Conservation (phyloP, 306 rosid species). For the Cyclanthera cordifolia region DNA sequence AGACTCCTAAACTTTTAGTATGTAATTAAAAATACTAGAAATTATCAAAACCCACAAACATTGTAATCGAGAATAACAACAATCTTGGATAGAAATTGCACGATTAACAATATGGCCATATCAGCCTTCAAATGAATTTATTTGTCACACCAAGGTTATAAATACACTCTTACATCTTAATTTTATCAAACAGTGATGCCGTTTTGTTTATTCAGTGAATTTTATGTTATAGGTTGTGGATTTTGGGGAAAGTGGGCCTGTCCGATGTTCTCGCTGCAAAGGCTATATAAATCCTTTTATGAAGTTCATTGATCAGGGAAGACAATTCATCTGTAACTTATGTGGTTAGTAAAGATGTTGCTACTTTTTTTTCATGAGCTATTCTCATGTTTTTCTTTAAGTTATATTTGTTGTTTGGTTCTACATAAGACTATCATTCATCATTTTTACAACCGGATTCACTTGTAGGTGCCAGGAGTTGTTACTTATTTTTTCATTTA, state of each 20-base stretch:
- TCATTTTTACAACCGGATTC: background rate
- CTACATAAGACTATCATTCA: background rate
- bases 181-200: background rate
- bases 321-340: constrained; percentile 82
- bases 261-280: constrained; percentile 96
- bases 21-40: background rate
- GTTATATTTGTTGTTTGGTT: background rate
- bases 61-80: background rate
- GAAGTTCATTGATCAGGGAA: constrained; percentile 95
- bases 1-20: no score
- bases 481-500: no score
- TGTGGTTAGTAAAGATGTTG: constrained; percentile 63
- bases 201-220: background rate
- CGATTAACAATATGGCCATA: background rate
- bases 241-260: constrained; percentile 97
- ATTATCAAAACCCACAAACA: background rate
- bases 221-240: constrained; percentile 63
- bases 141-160: background rate
- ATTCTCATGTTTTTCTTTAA: constrained; percentile 15
- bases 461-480: no score
- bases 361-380: background rate
- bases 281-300: constrained; percentile 93
- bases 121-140: background rate
- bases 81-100: background rate
- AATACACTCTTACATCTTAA: background rate